These are phyloP conservation scores for Paxillus ammoniavirescens DNA, from an alignment of 768 basidiomycete genomes.

Conservation along the genomic window DNA sequence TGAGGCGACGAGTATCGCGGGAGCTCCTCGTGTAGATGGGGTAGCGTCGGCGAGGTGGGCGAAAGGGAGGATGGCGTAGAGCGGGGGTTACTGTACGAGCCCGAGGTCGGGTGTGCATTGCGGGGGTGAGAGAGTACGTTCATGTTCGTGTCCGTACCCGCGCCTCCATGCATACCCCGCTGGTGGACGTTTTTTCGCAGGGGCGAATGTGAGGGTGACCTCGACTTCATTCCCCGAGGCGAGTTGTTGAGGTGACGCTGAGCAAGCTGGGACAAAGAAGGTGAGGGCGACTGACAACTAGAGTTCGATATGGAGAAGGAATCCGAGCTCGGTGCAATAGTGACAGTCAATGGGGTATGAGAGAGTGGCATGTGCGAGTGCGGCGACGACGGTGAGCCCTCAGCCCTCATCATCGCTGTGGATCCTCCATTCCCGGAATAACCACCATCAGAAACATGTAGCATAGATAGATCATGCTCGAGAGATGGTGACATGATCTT, in stretches of 20 bases:
- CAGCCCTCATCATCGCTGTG: neutral
- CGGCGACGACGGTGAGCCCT: constrained; percentile 12
- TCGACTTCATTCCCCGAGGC: constrained; percentile 26
- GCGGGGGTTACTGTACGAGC: constrained; percentile 48
- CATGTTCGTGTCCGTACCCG: constrained; percentile 12
- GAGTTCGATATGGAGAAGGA: constrained; percentile 12
- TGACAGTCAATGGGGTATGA: constrained; percentile 49
- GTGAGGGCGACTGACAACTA: constrained; percentile 8
- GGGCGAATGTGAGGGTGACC: constrained; percentile 32
- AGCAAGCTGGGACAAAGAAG: constrained; percentile 21
- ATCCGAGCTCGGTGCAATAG: constrained; percentile 37
- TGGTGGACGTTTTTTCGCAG: constrained; percentile 20
- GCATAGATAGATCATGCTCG: constrained; percentile 20
- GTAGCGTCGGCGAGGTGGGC: constrained; percentile 38
- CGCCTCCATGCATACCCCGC: constrained; percentile 9
- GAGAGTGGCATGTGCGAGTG: constrained; percentile 27
- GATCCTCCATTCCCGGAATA: constrained; percentile 7
- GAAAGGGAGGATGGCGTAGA: constrained; percentile 59
- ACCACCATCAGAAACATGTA: constrained; percentile 17
- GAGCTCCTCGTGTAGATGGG: constrained; percentile 11
- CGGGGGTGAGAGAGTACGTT: constrained; percentile 8
- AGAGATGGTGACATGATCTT: constrained; percentile 14
- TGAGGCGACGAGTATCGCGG: constrained; percentile 22
- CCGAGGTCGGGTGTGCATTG: constrained; percentile 1
- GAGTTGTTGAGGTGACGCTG: constrained; percentile 24